Evolutionary conservation across 164 flowering plant species (phyloP).

Genomic region (Echeveria elegans): DNA sequence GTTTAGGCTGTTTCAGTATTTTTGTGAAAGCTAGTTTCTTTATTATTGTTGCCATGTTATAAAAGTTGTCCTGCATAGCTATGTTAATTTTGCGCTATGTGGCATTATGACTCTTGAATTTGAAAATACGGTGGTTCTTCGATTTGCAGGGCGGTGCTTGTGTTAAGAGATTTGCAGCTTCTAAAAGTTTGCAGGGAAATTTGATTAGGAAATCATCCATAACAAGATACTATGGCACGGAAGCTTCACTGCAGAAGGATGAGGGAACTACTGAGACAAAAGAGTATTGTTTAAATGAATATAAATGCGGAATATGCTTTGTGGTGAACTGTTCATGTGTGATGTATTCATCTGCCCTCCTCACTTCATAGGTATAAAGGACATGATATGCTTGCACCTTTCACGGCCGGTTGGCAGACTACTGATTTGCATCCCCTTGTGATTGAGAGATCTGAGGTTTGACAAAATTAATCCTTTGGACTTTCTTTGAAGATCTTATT

Average conservation of each 20-base stretch:
- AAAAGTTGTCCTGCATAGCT: neutral
- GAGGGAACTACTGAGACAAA: neutral
- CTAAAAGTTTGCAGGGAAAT: neutral
- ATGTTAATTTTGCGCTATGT: neutral
- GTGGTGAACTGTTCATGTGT: neutral
- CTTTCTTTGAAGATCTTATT: neutral
- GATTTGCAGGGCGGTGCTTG: neutral
- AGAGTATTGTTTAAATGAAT: neutral
- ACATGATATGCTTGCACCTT: constrained; percentile 97
- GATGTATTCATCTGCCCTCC: neutral
- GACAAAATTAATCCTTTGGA: neutral
- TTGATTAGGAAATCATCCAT: neutral
- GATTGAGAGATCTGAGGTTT: constrained; percentile 83
- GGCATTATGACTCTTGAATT: neutral
- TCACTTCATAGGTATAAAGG: constrained; percentile 57
- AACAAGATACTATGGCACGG: neutral
- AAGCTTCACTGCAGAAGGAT: neutral
- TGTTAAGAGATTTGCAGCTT: neutral
- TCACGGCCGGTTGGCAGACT: constrained; percentile 90
- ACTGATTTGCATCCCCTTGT: constrained; percentile 68
- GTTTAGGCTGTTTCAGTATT: neutral
- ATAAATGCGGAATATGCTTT: neutral
- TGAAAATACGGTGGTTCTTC: neutral
- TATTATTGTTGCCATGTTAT: neutral
- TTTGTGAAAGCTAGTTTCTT: neutral